Conservation (phyloP, 345 rosid genomes). For the Populus davidiana region DNA sequence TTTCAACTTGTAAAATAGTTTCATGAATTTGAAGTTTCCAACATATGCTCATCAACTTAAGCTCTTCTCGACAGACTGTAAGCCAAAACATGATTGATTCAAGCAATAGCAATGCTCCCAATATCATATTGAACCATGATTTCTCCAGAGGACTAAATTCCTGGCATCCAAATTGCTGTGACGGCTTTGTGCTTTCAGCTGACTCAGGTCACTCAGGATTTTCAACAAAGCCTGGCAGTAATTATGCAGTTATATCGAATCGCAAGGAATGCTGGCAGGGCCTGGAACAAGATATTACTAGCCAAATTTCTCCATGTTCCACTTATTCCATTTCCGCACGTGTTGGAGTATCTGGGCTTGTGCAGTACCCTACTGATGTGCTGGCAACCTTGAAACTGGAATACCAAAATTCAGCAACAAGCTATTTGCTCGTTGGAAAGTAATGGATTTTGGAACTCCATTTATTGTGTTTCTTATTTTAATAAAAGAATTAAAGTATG, state of each 20-base stretch:
- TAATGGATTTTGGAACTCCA: constrained; percentile 36
- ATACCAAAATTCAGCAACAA: constrained; percentile 43
- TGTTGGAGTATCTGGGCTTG: constrained; percentile 69
- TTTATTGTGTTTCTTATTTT: neutral
- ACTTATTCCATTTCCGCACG: constrained; percentile 62
- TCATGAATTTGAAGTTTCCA: neutral
- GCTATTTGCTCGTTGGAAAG: constrained; percentile 68
- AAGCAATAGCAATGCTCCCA: constrained; percentile 18
- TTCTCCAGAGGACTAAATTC: constrained; percentile 66
- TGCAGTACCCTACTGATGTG: constrained; percentile 55
- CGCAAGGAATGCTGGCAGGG: constrained; percentile 94
- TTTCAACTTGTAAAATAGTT: neutral
- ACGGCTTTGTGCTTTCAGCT: constrained; percentile 54
- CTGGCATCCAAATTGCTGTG: constrained; percentile 79
- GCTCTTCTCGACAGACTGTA: constrained; percentile 29
- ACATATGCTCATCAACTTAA: neutral
- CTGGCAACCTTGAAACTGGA: constrained; percentile 78
- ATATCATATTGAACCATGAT: constrained; percentile 64
- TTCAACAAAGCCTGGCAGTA: constrained; percentile 29
- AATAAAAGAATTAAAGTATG: neutral
- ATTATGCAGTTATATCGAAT: constrained; percentile 70
- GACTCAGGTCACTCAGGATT: constrained; percentile 36
- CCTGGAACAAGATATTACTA: constrained; percentile 83
- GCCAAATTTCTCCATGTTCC: constrained; percentile 49
- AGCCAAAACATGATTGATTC: constrained; percentile 31